These are phyloP conservation scores for Juglanconis sp. DNA, from an alignment of 2,329 filamentous ascomycete genomes.

Conservation along the genomic window DNA sequence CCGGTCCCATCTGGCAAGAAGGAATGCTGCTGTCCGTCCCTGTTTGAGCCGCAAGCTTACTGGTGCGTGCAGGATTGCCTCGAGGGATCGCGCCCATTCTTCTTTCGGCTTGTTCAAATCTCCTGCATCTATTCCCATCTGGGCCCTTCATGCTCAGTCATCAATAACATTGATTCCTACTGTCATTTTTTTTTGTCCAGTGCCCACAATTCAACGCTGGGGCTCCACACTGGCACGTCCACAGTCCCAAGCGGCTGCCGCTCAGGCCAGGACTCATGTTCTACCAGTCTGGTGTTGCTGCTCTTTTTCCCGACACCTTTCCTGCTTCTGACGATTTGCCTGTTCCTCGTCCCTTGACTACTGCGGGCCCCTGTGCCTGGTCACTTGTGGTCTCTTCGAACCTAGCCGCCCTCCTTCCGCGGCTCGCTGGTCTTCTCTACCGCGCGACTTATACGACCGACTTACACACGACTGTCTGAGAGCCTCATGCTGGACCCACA, in stretches of 20 bases:
- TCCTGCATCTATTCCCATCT: slow-evolving; percentile 4
- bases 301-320: not conserved
- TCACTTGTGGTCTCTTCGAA: not conserved
- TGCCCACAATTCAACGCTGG: too few species aligned
- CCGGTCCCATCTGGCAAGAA: slow-evolving; percentile 1
- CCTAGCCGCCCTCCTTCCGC: slow-evolving; percentile 15
- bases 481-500: slow-evolving; percentile 17
- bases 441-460: not conserved
- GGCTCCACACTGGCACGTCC: too few species aligned
- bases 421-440: not conserved
- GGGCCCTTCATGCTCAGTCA: slow-evolving; percentile 1
- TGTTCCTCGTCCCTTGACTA: not conserved
- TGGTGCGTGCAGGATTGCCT: not conserved
- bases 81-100: not conserved
- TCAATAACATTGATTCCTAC: not conserved
- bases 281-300: slow-evolving; percentile 8
- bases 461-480: slow-evolving; percentile 1
- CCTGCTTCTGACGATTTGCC: not conserved
- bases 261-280: slow-evolving; percentile 1
- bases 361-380: not conserved
- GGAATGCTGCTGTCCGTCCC: not conserved
- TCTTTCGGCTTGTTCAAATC: not conserved
- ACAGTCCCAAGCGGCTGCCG: not conserved
- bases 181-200: too few species aligned
- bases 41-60: slow-evolving; percentile 1